Evolutionary conservation across 495 filamentous ascomycete species (phyloP).

Genomic region (Talaromyces nanjingensis): DNA sequence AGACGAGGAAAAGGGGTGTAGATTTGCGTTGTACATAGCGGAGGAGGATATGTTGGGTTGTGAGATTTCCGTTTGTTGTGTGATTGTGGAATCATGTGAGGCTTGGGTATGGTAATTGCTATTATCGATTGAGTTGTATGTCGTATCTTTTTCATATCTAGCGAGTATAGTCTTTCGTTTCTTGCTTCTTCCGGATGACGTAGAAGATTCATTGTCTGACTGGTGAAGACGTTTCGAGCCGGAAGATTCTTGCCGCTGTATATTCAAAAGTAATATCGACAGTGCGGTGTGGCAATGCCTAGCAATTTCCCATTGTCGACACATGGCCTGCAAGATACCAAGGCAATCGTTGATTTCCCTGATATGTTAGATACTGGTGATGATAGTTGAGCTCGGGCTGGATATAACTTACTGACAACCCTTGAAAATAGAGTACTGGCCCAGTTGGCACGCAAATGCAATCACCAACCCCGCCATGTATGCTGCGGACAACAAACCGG

Average conservation of each 20-base stretch:
- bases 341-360: slow-evolving; percentile 32
- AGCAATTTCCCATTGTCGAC: slow-evolving; percentile 34
- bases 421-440: slow-evolving; percentile 30
- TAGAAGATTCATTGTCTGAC: neutral
- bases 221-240: neutral
- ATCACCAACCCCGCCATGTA: slow-evolving; percentile 36
- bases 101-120: neutral
- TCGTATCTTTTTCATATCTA: neutral
- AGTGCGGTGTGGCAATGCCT: slow-evolving; percentile 31
- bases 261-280: slow-evolving; percentile 16
- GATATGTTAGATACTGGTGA: neutral
- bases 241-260: slow-evolving; percentile 1
- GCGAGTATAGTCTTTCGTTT: neutral
- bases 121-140: neutral
- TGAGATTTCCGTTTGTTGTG: neutral
- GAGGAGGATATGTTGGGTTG: too few species aligned
- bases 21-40: neutral
- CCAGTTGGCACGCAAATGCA: slow-evolving; percentile 34
- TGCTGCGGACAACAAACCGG: slow-evolving; percentile 31
- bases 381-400: too few species aligned
- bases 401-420: slow-evolving; percentile 24
- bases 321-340: slow-evolving; percentile 27
- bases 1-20: neutral
- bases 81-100: neutral
- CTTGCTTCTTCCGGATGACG: neutral